phyloP scores from a whole-genome alignment of 306 rosid genomes.

The Cucumis melo region DNA sequence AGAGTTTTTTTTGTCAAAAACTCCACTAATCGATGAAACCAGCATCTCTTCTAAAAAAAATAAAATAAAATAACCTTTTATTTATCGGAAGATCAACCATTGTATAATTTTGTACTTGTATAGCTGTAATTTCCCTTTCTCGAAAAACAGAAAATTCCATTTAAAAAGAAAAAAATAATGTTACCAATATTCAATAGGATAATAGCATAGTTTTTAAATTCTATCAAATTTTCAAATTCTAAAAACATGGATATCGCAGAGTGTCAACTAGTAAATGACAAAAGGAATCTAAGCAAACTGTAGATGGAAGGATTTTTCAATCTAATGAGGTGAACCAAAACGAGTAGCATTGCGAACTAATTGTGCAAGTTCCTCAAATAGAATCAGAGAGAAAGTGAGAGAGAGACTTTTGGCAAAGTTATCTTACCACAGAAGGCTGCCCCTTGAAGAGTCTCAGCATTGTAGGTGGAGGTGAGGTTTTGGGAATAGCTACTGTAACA shows the following conservation, averaged over 20 bases:
- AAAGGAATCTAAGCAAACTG: no score
- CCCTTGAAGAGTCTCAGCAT: constrained; percentile 81
- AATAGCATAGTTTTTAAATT: background rate
- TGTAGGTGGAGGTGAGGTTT: constrained; percentile 74
- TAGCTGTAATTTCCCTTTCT: background rate
- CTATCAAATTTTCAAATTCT: background rate
- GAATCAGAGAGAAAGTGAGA: no score
- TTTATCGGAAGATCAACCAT: background rate
- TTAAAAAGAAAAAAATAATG: background rate
- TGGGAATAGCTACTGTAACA: constrained; percentile 69
- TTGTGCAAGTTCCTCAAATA: background rate
- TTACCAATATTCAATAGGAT: background rate
- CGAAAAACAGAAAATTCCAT: background rate
- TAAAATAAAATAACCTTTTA: background rate
- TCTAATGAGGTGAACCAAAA: background rate
- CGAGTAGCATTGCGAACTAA: background rate
- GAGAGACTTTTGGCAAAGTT: background rate
- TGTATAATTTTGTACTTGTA: background rate
- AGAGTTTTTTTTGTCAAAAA: no score
- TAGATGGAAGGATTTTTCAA: background rate
- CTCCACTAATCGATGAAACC: no score
- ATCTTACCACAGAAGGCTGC: constrained; percentile 69
- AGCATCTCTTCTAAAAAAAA: no score
- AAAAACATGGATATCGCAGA: background rate
- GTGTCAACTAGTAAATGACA: no score